Evolutionary conservation across 768 basidiomycete species (phyloP), one percentile per base, ranked within the genome.

Genomic region (Fomitopsis serialis): DNA sequence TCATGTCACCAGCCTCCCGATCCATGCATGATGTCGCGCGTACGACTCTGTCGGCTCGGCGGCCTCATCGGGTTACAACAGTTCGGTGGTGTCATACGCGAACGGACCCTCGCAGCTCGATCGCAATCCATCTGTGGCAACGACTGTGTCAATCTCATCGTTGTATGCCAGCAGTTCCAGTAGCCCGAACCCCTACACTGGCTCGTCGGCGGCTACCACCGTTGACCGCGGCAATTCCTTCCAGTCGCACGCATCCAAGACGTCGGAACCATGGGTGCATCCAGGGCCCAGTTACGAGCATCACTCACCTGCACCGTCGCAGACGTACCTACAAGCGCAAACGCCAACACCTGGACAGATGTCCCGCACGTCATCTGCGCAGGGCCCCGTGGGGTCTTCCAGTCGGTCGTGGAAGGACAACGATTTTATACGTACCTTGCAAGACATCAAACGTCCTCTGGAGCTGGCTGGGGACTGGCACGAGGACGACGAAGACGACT

Each of bases 401-500:
- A 50, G 59, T 27, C 55, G 56, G 19, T 53, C 55, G 15, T 61
- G 59, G 58, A 60, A 54, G 10, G 62, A 63, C 47, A 63, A 62
- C 24, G 67, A 69, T 17, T 50, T 65, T 19, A 25, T 68, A 12
- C 64, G 65, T 12, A 60, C 58, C 7, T 52, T 68, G 45, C 54
- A 60, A 13, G 64, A 67, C 22, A 63, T 69, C 50, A 72, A 74
- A 55, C 63, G 66, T 3, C 74, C 72, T 11, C 62, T 77, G 48
- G 73, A 72, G 42, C 57, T 75, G 34, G 78, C 74, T 24, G 76
- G 78, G 35, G 74, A 71, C 35, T 71, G 71, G 2, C 76, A 75
- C 4, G 81, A 78, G 45, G 83, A 79, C 40, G 72, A 71, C 22
- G 71, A 75, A 5, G 75, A 74, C 11, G 78, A 78, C 23, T 81